Conservation (phyloP, 75 land plant species). For the Ceratopteris richardii region DNA sequence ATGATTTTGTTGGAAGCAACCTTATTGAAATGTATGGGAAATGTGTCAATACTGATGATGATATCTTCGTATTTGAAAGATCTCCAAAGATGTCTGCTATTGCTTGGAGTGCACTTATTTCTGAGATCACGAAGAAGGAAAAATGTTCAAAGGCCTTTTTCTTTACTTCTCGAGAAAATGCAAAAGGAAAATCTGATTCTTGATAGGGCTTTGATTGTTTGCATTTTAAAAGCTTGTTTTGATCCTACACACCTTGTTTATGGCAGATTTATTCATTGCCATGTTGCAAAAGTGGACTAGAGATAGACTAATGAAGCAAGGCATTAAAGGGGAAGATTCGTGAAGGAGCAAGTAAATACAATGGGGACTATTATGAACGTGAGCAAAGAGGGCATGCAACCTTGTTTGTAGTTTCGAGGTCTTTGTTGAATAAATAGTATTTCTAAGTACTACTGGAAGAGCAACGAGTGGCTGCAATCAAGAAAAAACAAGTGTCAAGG, state of each 20-base stretch:
- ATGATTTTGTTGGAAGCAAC: constrained; percentile 25
- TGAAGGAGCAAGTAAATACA: no score
- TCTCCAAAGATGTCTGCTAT: constrained; percentile 24
- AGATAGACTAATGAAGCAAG: no score
- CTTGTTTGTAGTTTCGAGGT: no score
- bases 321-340: no score
- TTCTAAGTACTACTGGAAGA: no score
- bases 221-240: constrained; percentile 46
- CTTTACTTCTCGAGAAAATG: constrained; percentile 27
- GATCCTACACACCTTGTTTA: constrained; percentile 31
- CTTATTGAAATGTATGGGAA: constrained; percentile 45
- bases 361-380: no score
- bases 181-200: constrained; percentile 17
- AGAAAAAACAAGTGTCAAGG: no score
- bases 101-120: constrained; percentile 45
- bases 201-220: constrained; percentile 18
- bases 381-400: no score
- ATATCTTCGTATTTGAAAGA: constrained; percentile 22
- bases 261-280: constrained; percentile 27
- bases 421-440: no score
- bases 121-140: constrained; percentile 31
- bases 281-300: constrained; percentile 13
- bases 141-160: constrained; percentile 23
- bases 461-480: no score
- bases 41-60: constrained; percentile 29